These are phyloP conservation scores for Backusella parvicylindrica DNA, from an alignment of 192 early-diverging fungal genomes.

Conservation along the genomic window DNA sequence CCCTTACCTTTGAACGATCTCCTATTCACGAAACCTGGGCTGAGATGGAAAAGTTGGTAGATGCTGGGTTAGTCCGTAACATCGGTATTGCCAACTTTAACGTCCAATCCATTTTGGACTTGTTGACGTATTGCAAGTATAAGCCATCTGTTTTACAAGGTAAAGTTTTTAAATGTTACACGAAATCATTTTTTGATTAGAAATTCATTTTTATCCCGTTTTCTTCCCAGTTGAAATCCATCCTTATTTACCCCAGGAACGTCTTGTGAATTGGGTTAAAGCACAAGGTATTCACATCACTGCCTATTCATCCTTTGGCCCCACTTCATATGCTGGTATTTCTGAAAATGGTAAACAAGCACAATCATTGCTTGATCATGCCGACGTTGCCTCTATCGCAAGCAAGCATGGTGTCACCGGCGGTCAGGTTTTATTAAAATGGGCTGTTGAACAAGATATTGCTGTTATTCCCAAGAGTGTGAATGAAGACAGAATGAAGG, in stretches of 20 bases:
- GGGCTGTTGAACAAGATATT: conserved; percentile 62
- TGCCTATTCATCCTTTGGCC: conserved; percentile 73
- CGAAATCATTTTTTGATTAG: not conserved
- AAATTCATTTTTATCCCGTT: not conserved
- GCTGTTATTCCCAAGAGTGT: conserved; percentile 70
- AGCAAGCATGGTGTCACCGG: conserved; percentile 44
- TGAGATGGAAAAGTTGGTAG: conserved; percentile 70
- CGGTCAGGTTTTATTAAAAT: conserved; percentile 61
- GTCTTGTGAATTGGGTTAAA: conserved; percentile 56
- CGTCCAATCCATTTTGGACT: conserved; percentile 39
- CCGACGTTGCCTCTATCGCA: conserved; percentile 51
- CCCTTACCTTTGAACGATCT: conserved; percentile 38
- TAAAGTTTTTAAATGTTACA: not conserved
- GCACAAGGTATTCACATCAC: conserved; percentile 59
- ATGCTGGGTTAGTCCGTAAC: conserved; percentile 47
- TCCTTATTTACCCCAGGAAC: conserved; percentile 67
- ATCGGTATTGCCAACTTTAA: conserved; percentile 77
- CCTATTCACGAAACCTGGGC: conserved; percentile 62
- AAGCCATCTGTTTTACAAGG: conserved; percentile 68
- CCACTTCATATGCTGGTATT: conserved; percentile 30
- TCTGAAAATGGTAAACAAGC: conserved; percentile 28
- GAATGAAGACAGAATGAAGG: conserved; percentile 45
- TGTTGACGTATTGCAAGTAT: conserved; percentile 54
- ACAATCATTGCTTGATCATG: conserved; percentile 46
- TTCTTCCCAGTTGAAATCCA: conserved; percentile 56